Percentiles rank a stretch among this genome's conserved stretches.
phyloP scores from a whole-genome alignment of 2,329 filamentous ascomycete genomes.

The Penicillium sp. region DNA sequence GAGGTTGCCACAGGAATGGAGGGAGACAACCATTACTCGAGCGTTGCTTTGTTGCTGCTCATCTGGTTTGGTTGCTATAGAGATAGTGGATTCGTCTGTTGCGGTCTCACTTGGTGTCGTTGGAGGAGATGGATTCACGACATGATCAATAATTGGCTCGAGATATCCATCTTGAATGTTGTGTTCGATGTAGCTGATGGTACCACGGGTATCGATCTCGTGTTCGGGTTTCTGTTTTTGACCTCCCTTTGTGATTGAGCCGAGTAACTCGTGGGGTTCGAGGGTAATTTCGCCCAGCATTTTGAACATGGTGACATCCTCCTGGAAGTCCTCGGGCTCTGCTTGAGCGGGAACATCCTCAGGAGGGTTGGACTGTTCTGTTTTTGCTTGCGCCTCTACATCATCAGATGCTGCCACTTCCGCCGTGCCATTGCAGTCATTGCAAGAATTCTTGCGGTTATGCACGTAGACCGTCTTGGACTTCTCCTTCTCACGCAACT shows the following conservation, averaged over 20 bases:
- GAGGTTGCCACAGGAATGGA: conserved; percentile 97
- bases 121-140: conserved; percentile 28
- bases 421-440: conserved; percentile 23
- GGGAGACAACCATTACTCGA: conserved; percentile 81
- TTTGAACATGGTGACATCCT: conserved; percentile 35
- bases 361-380: conserved; percentile 9
- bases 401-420: conserved; percentile 17
- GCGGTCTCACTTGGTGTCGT: not conserved
- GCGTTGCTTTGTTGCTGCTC: conserved; percentile 26
- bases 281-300: conserved; percentile 42
- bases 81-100: conserved; percentile 7
- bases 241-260: conserved; percentile 9
- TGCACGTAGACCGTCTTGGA: conserved; percentile 69
- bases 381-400: conserved; percentile 3
- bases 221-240: conserved; percentile 21
- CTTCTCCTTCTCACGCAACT: conserved; percentile 71
- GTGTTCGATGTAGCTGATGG: conserved; percentile 48
- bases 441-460: conserved; percentile 70
- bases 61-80: conserved; percentile 5
- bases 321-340: conserved; percentile 19
- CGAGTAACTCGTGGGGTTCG: conserved; percentile 34
- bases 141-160: conserved; percentile 40
- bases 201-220: conserved; percentile 31
- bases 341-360: conserved; percentile 13
- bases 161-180: conserved; percentile 47